Evolutionary conservation across 495 filamentous ascomycete genomes (phyloP).

Genomic region (Penicillium pulvis): DNA sequence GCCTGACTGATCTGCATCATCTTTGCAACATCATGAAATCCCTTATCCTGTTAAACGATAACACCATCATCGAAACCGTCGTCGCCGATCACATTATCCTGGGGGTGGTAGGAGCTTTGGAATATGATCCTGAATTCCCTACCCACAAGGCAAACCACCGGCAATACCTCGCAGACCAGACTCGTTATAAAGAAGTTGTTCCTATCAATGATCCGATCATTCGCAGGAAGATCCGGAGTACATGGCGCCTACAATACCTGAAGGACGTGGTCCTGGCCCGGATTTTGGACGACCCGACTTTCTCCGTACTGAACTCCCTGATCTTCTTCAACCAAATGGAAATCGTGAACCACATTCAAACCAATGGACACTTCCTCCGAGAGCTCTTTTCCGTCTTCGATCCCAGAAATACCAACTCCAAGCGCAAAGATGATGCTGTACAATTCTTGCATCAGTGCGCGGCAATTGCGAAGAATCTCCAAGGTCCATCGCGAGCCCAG

Average conservation of each 20-base stretch:
- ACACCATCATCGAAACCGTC: slow-evolving; percentile 86
- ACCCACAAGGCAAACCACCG: slow-evolving; percentile 97
- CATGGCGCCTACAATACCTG: slow-evolving; percentile 94
- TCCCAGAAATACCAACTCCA: slow-evolving; percentile 59
- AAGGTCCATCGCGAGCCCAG: slow-evolving; percentile 73
- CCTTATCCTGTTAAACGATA: slow-evolving; percentile 92
- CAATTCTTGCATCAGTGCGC: slow-evolving; percentile 97
- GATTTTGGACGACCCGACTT: slow-evolving; percentile 96
- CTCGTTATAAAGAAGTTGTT: slow-evolving; percentile 94
- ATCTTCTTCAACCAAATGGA: slow-evolving; percentile 99
- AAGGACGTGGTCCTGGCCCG: slow-evolving; percentile 97
- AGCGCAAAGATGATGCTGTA: slow-evolving; percentile 89
- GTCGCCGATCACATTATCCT: slow-evolving; percentile 87
- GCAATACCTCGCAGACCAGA: slow-evolving; percentile 85
- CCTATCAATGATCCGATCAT: slow-evolving; percentile 80
- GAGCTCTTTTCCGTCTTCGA: slow-evolving; percentile 91
- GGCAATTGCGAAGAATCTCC: slow-evolving; percentile 89
- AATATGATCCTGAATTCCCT: slow-evolving; percentile 99
- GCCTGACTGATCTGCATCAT: slow-evolving; percentile 78
- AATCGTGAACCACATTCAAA: slow-evolving; percentile 89
- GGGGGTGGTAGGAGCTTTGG: slow-evolving; percentile 92
- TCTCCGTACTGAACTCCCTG: slow-evolving; percentile 94
- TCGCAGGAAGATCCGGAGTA: slow-evolving; percentile 89
- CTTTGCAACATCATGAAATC: slow-evolving; percentile 99
- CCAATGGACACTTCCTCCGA: slow-evolving; percentile 72